Evolutionary conservation across 768 basidiomycete genomes (phyloP), one percentile per base, ranked within the genome.

Genomic region (Galerina marginata): DNA sequence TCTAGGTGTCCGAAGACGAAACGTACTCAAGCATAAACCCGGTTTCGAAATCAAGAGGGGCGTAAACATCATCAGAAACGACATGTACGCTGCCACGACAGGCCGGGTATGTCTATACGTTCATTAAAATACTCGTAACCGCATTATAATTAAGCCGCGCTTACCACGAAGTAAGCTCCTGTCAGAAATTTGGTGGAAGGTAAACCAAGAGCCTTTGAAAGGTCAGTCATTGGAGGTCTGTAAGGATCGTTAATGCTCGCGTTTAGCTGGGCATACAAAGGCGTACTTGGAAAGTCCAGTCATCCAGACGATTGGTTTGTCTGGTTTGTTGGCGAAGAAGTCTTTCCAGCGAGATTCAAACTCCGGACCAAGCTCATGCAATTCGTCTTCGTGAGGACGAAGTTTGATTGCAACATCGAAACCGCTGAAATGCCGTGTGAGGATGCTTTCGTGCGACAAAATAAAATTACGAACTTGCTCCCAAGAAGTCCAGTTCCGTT

Each of bases 361-460:
- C 3, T 69, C 77, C 4, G 82, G 77, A 2, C 78, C 79, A 16
- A 89, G 68, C 25, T 74, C 74, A 37, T 78, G 71, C n/a, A 86
- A 72, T 45, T 89, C 87, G 2, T 76, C 72, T 6, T 65, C 62
- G 15, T 69, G 77, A 2, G 87, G 87, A 12, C 88, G 76, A 12
- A 87, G 65, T 64, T 87, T 88, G 60, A 85, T 77, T 4, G 83
- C 86, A 14, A 79, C 79, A 62, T 88, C 84, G 33, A 82, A 62
- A 2, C 74, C 82, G 61, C 85, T 87, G 29, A 43, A 26, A 15
- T 29, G 15, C 7, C n/a, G 42, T 11, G 33, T 40, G 38, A 23
- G 14, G 7, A 38, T 44, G 2, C 4, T 6, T 4, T n/a, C 12
- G 11, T 29, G 7, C 3, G n/a, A 29, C 5, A 10, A 20, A 4